Conservation (phyloP, 1,284 basidiomycete genomes). For the Lentinula novae-zelandiae region DNA sequence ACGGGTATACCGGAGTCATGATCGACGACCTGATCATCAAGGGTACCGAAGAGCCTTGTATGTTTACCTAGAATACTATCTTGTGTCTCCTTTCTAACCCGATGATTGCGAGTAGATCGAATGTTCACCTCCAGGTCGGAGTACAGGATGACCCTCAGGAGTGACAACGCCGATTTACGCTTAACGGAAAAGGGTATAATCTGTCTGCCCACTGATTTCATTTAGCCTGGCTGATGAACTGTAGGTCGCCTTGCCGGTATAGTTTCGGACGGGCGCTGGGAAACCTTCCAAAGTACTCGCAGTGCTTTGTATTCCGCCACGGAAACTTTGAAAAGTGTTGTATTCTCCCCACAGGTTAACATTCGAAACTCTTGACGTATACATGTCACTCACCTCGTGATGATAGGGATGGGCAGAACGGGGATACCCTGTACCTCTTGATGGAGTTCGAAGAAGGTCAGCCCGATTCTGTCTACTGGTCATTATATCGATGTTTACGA, state of each 20-base stretch:
- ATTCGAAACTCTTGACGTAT: background rate
- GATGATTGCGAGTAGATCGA: constrained; percentile 51
- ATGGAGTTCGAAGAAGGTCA: constrained; percentile 62
- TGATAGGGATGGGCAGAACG: constrained; percentile 54
- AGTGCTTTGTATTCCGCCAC: constrained; percentile 49
- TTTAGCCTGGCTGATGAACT: background rate
- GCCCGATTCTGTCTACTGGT: constrained; percentile 1
- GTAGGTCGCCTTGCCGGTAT: constrained; percentile 52
- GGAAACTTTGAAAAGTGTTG: constrained; percentile 42
- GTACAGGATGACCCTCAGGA: constrained; percentile 82
- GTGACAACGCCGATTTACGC: constrained; percentile 85
- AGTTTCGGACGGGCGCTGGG: constrained; percentile 67
- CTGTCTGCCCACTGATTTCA: constrained; percentile 3
- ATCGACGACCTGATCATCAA: constrained; percentile 87
- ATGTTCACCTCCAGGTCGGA: constrained; percentile 93
- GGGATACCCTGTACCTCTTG: constrained; percentile 53
- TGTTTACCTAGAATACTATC: constrained; percentile 22
- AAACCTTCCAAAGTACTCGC: constrained; percentile 42
- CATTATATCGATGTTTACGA: background rate
- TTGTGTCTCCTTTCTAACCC: background rate
- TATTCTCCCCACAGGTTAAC: constrained; percentile 59
- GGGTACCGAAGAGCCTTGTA: constrained; percentile 87
- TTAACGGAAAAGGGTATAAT: constrained; percentile 69
- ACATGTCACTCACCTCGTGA: constrained; percentile 1
- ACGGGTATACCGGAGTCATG: constrained; percentile 86